Evolutionary conservation across 148 eudicot species (phyloP).

Genomic region (Amaranthus cruentus): DNA sequence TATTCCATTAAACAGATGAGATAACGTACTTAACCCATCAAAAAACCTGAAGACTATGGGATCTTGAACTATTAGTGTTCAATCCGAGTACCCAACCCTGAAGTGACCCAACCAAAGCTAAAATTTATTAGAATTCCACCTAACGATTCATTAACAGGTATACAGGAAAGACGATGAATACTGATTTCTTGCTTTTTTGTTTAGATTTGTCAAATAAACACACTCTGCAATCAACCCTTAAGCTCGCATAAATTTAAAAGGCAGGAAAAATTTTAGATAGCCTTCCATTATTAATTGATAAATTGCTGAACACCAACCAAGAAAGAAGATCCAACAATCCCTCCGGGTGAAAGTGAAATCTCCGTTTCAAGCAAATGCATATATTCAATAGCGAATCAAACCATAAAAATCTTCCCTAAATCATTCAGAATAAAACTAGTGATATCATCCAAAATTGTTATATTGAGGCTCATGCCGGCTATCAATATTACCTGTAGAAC

Average conservation of each 20-base stretch:
- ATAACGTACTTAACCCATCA: too few relatives aligned
- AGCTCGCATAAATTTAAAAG: neutral
- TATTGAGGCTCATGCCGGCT: neutral
- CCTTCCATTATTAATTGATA: neutral
- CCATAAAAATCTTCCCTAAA: neutral
- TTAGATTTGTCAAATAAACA: neutral
- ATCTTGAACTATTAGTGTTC: too few relatives aligned
- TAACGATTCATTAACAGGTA: neutral
- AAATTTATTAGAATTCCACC: too few relatives aligned
- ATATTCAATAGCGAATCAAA: neutral
- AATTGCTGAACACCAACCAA: neutral
- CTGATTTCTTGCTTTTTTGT: neutral
- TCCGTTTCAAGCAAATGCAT: conserved; percentile 1
- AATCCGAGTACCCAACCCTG: too few relatives aligned
- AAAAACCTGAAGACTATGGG: too few relatives aligned
- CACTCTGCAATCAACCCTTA: too few relatives aligned
- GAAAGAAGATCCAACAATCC: neutral
- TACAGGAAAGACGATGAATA: neutral
- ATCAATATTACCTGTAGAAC: conserved; percentile 72
- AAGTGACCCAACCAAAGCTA: too few relatives aligned
- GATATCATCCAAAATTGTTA: neutral
- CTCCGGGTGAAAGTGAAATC: neutral
- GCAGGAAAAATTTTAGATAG: neutral
- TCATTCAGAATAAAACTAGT: neutral
- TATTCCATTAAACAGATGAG: too few relatives aligned